These are phyloP conservation scores for Paxillus involutus DNA, from an alignment of 768 basidiomycete genomes.

Conservation along the genomic window DNA sequence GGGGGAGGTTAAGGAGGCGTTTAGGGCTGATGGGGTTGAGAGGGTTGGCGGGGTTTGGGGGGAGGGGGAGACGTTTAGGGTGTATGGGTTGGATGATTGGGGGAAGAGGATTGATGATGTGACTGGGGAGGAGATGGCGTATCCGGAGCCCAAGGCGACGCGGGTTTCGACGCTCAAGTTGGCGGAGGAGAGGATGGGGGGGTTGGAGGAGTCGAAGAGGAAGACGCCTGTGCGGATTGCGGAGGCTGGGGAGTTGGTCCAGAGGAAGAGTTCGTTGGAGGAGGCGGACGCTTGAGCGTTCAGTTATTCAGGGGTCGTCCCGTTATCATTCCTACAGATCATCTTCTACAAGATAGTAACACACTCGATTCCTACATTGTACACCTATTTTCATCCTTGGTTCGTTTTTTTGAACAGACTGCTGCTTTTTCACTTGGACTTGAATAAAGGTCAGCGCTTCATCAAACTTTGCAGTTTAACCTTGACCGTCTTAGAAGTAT, in stretches of 20 bases:
- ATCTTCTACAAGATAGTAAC: too few species aligned
- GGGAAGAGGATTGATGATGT: constrained; percentile 22
- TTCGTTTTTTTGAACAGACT: too few species aligned
- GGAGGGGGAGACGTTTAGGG: constrained; percentile 8
- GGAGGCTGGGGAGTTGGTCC: background rate
- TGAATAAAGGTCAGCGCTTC: too few species aligned
- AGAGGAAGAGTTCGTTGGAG: background rate
- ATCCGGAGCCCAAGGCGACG: constrained; percentile 14
- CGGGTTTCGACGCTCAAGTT: background rate
- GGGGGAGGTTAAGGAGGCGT: constrained; percentile 19
- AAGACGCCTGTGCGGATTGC: background rate
- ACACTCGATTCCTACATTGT: too few species aligned
- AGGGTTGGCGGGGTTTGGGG: constrained; percentile 5
- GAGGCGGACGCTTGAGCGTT: background rate
- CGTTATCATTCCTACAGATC: too few species aligned
- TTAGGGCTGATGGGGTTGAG: constrained; percentile 12
- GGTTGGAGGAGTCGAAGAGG: background rate
- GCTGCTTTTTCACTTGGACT: too few species aligned
- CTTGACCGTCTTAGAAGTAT: too few species aligned
- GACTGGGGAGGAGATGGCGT: constrained; percentile 15
- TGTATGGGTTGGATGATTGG: constrained; percentile 28
- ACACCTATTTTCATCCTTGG: too few species aligned
- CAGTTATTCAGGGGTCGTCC: too few species aligned
- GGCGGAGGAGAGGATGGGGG: background rate
- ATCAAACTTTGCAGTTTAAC: too few species aligned